phyloP scores from a whole-genome alignment of 164 flowering plant species.

The Protea cynaroides region DNA sequence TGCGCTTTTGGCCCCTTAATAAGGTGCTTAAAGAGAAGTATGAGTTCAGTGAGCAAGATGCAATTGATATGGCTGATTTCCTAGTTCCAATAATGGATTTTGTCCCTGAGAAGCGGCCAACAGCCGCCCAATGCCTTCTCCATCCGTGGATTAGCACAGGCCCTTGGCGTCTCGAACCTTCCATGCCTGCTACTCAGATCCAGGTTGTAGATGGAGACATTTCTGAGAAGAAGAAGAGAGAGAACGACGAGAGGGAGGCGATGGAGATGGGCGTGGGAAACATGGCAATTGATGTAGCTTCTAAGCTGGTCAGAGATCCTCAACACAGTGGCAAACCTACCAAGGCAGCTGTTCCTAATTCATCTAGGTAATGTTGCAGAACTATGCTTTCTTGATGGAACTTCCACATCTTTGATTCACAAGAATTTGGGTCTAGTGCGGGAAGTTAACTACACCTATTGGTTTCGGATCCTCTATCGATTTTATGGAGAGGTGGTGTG shows the following conservation, averaged over 20 bases:
- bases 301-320: conserved; percentile 26
- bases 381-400: background rate
- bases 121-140: conserved; percentile 72
- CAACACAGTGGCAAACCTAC: conserved; percentile 17
- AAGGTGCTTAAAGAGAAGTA: conserved; percentile 86
- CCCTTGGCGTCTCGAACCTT: conserved; percentile 45
- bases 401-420: background rate
- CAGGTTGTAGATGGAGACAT: conserved; percentile 18
- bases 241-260: conserved; percentile 66
- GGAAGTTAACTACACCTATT: background rate
- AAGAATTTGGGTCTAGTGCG: background rate
- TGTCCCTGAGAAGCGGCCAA: conserved; percentile 87
- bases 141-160: conserved; percentile 77
- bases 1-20: conserved; percentile 83
- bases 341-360: background rate
- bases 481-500: background rate
- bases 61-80: conserved; percentile 72
- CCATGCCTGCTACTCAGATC: conserved; percentile 21
- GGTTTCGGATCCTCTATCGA: background rate
- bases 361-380: background rate
- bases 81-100: conserved; percentile 75
- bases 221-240: conserved; percentile 35
- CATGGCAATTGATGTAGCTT: conserved; percentile 54
- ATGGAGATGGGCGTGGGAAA: conserved; percentile 73
- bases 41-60: conserved; percentile 75